These are phyloP conservation scores for Colletotrichum sp. DNA, from an alignment of 2,329 filamentous ascomycete genomes.

Conservation along the genomic window DNA sequence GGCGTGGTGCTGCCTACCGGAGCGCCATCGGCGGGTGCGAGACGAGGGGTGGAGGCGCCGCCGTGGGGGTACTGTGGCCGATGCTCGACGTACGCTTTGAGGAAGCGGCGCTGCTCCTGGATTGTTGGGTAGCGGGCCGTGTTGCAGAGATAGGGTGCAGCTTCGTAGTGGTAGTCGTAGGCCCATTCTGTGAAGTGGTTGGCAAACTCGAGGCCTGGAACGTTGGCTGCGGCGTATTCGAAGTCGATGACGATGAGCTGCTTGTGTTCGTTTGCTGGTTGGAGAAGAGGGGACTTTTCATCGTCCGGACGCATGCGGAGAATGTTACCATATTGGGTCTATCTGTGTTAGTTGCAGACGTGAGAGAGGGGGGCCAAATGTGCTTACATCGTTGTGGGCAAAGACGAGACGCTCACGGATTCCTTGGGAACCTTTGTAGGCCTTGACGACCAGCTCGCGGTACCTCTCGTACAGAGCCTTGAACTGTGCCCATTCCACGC, in stretches of 20 bases:
- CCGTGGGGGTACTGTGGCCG: constrained; percentile 67
- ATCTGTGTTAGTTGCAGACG: neutral
- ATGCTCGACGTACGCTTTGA: constrained; percentile 87
- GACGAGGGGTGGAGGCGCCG: constrained; percentile 52
- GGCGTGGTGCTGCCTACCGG: constrained; percentile 33
- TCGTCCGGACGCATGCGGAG: constrained; percentile 72
- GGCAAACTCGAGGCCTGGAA: constrained; percentile 87
- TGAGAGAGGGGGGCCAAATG: neutral
- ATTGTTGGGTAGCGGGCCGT: constrained; percentile 73
- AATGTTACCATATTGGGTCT: constrained; percentile 99
- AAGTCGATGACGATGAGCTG: constrained; percentile 98
- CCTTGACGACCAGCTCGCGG: constrained; percentile 72
- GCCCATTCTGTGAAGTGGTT: constrained; percentile 99
- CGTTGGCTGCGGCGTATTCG: constrained; percentile 92
- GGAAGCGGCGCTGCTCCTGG: constrained; percentile 84
- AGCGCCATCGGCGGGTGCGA: constrained; percentile 43
- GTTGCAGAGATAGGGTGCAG: constrained; percentile 70
- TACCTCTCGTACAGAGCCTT: constrained; percentile 78
- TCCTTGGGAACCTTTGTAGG: constrained; percentile 70
- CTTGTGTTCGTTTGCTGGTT: constrained; percentile 93
- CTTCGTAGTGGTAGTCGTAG: constrained; percentile 90
- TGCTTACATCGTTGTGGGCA: constrained; percentile 92
- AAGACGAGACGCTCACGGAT: constrained; percentile 84
- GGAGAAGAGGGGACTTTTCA: constrained; percentile 83
- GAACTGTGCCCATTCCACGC: constrained; percentile 83